phyloP scores from a whole-genome alignment of 371 early-diverging fungal genomes.

The Haplosporangium sp. region DNA sequence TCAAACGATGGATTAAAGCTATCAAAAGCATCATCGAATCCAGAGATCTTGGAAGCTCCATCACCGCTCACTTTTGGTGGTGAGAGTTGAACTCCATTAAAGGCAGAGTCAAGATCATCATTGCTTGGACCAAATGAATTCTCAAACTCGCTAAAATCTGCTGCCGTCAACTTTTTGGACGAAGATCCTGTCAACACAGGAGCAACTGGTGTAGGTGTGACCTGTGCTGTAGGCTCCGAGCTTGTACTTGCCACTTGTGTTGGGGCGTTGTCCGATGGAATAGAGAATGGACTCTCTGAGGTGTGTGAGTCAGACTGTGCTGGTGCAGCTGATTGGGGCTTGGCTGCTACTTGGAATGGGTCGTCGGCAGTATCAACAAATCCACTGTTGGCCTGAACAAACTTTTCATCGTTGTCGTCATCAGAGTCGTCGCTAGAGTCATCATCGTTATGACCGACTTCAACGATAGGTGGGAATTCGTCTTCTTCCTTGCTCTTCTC shows the following conservation, averaged over 20 bases:
- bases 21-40: constrained; percentile 50
- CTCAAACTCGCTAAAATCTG: constrained; percentile 53
- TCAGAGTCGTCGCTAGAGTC: constrained; percentile 50
- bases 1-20: constrained; percentile 50
- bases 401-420: constrained; percentile 39
- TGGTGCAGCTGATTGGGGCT: background rate
- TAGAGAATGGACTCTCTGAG: background rate
- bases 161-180: constrained; percentile 42
- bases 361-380: constrained; percentile 55
- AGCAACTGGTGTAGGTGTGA: background rate
- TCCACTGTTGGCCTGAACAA: constrained; percentile 45
- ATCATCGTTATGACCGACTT: constrained; percentile 30
- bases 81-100: constrained; percentile 45
- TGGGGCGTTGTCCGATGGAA: background rate
- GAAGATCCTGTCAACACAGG: constrained; percentile 27
- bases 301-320: background rate
- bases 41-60: constrained; percentile 18
- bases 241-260: background rate
- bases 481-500: constrained; percentile 30
- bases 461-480: constrained; percentile 56
- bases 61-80: constrained; percentile 42
- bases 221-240: background rate
- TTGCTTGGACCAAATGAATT: constrained; percentile 28
- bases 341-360: constrained; percentile 16
- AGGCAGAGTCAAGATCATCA: constrained; percentile 52